A percentile compares a stretch with the other conserved stretches of the same genome.
Conservation (phyloP, 1,284 basidiomycete genomes). For the Sanghuangporus sanghuang region DNA sequence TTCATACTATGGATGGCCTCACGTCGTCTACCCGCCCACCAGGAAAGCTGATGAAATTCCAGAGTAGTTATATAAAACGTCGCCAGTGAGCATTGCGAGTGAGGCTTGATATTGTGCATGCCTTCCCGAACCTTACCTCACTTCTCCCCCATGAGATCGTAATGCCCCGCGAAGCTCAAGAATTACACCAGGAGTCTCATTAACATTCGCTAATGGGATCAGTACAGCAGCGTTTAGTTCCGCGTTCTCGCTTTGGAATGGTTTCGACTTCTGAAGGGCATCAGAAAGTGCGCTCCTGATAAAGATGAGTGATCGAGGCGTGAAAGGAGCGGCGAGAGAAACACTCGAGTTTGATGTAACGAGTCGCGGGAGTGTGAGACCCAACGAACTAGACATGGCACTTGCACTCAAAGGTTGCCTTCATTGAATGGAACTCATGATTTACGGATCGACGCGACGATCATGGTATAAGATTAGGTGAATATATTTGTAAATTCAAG, state of each 20-base stretch:
- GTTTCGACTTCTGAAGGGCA: slow-evolving; percentile 13
- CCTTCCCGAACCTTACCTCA: slow-evolving; percentile 47
- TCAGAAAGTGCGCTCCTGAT: slow-evolving; percentile 37
- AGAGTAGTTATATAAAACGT: background rate
- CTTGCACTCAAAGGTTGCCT: background rate
- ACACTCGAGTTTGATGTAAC: slow-evolving; percentile 19
- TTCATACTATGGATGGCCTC: slow-evolving; percentile 20
- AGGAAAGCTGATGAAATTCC: slow-evolving; percentile 52
- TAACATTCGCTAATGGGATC: slow-evolving; percentile 71
- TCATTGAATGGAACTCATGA: background rate
- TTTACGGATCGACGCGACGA: background rate
- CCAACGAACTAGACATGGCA: slow-evolving; percentile 3
- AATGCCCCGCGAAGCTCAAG: slow-evolving; percentile 66
- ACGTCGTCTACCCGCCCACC: slow-evolving; percentile 69
- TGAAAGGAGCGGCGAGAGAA: slow-evolving; percentile 37
- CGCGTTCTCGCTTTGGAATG: slow-evolving; percentile 18
- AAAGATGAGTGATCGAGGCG: slow-evolving; percentile 30
- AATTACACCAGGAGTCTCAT: slow-evolving; percentile 56
- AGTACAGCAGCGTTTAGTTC: slow-evolving; percentile 57
- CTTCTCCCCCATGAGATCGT: slow-evolving; percentile 73
- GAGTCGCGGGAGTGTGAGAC: slow-evolving; percentile 17
- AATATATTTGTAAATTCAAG: background rate
- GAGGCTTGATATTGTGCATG: background rate
- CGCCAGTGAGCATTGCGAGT: background rate
- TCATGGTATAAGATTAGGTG: background rate